These are phyloP conservation scores for Cordyceps pruinosa DNA, from an alignment of 2,329 filamentous ascomycete genomes.

Conservation along the genomic window DNA sequence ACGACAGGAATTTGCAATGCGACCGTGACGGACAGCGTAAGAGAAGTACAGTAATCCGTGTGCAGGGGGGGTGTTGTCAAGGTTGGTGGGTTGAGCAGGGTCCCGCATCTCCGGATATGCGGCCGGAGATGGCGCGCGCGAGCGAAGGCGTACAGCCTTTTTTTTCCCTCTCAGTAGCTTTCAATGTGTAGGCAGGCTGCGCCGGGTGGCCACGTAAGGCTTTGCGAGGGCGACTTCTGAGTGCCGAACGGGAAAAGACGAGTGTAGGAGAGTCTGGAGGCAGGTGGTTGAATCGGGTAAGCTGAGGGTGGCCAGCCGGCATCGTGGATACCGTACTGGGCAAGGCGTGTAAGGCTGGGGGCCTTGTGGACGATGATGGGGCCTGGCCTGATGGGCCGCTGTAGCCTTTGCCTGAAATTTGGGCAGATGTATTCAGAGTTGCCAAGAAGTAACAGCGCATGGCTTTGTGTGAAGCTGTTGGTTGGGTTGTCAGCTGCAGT, in stretches of 20 bases:
- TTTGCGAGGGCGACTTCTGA: neutral
- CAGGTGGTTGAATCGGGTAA: slow-evolving; percentile 2
- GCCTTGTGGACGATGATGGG: neutral
- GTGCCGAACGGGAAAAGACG: neutral
- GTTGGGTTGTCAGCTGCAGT: neutral
- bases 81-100: neutral
- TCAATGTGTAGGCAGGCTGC: neutral
- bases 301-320: neutral
- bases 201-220: neutral
- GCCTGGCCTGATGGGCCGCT: neutral
- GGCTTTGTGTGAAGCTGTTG: neutral
- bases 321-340: neutral
- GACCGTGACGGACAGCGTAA: neutral
- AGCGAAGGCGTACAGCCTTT: neutral
- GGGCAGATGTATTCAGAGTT: neutral
- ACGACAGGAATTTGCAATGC: neutral
- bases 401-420: neutral
- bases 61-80: neutral
- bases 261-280: neutral
- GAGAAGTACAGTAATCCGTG: neutral
- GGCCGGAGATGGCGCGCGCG: slow-evolving; percentile 6
- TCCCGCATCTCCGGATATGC: slow-evolving; percentile 5
- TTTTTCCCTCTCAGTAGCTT: neutral
- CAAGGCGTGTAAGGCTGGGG: neutral
- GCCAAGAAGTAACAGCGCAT: neutral